These are phyloP conservation scores for Coniosporium tulheliwenetii DNA, from an alignment of 2,329 filamentous ascomycete species.

Conservation along the genomic window DNA sequence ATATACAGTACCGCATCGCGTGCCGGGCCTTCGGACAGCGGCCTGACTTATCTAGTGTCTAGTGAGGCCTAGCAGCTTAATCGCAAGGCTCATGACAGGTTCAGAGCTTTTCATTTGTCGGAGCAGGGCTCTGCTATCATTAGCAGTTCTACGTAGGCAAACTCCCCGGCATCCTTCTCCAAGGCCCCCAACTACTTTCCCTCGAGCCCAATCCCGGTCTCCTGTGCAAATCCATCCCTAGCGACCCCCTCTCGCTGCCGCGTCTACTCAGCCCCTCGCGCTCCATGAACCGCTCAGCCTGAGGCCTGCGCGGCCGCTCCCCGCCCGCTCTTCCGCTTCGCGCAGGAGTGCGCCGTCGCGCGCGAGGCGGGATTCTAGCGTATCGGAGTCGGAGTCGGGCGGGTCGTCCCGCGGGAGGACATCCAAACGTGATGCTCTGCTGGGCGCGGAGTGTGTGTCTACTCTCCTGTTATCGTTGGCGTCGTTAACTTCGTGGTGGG, in stretches of 20 bases:
- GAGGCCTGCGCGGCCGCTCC: not conserved
- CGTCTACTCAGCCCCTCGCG: not conserved
- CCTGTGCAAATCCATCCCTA: too few species aligned
- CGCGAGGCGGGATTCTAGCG: not conserved
- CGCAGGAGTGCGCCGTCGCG: conserved; percentile 3
- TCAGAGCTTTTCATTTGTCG: not conserved
- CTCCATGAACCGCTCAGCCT: not conserved
- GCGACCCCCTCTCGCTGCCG: not conserved
- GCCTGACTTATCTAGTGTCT: too few species aligned
- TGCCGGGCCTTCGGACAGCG: too few species aligned
- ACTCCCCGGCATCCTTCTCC: not conserved
- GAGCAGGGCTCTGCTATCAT: too few species aligned
- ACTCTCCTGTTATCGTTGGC: not conserved
- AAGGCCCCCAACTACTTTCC: not conserved
- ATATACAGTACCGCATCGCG: too few species aligned
- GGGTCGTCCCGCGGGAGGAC: too few species aligned
- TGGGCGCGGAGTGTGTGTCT: too few species aligned
- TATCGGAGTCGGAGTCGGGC: too few species aligned
- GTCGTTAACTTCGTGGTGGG: not conserved
- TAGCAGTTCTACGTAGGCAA: too few species aligned
- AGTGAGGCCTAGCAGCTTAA: too few species aligned
- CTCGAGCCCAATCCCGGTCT: too few species aligned
- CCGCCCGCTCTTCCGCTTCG: conserved; percentile 1
- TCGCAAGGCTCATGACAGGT: too few species aligned
- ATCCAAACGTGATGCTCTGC: not conserved